Evolutionary conservation across 441 rosid species (phyloP), one percentile per base, ranked within the genome.

Genomic region (Erysimum cheiri): DNA sequence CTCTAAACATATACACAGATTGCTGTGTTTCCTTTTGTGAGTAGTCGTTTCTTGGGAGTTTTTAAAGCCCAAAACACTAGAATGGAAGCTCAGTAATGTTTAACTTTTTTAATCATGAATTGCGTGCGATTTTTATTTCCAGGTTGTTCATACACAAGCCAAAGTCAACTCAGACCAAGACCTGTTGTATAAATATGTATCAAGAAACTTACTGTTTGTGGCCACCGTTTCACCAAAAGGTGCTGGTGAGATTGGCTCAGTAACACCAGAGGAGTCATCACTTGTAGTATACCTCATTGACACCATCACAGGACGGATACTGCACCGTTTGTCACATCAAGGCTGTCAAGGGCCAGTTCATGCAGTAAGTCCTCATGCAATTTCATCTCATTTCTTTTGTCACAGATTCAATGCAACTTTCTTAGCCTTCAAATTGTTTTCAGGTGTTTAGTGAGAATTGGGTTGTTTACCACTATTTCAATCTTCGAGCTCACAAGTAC

Each of bases 91-190:
- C 46, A 36, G 8, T 11, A 54, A 32, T 46, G 57, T 10, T 59
- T 52, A 10, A 8, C 14, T 3, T 41, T 60, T 46, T 36, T 52
- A 33, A 64, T 56, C 37, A 22, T 55, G 73, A 48, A 48, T 50
- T 57, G 37, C 19, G 4, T 70, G 14, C 44, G 13, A 48, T 67
- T 72, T 56, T 56, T 73, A 50, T 53, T 79, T 81, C 35, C 76
- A 96, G 99, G 98, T 87, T 53, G 94, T 96, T 74, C 99, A 93
- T 77, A 96, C 98, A 72, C 99, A 93, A 85, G 98, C 98, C 74
- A 96, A 96, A 88, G 88, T 80, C 50, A 76, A 85, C 72, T 80
- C 92, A 72, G 98, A 96, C 55, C 97, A 96, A 78, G 98, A 93
- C 73, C 88, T 88, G 65, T 83, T 93, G 89, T 96, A 91, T 64